phyloP scores from a whole-genome alignment of 495 filamentous ascomycete species.

The Daldinia caldariorum region DNA sequence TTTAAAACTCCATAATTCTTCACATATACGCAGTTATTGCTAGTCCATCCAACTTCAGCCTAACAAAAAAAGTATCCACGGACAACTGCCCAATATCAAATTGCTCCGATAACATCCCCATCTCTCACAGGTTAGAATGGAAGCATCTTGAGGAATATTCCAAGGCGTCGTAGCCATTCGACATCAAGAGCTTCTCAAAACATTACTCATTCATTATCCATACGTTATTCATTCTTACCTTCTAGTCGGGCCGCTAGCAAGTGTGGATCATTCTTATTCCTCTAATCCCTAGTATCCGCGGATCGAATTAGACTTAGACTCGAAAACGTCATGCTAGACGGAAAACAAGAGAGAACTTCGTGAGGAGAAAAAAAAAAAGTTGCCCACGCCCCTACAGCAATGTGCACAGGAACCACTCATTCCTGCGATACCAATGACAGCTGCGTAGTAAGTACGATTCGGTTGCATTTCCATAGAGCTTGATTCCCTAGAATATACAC shows the following conservation, averaged over 20 bases:
- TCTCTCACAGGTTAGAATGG: not conserved
- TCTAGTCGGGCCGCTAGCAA: not conserved
- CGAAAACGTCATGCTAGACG: slow-evolving; percentile 19
- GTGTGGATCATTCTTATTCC: not conserved
- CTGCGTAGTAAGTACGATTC: slow-evolving; percentile 9
- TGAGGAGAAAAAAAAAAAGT: no score
- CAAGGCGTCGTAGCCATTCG: not conserved
- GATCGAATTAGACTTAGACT: not conserved
- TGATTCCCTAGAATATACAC: not conserved
- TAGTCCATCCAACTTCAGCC: slow-evolving; percentile 2
- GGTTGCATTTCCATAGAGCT: slow-evolving; percentile 4
- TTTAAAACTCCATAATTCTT: not conserved
- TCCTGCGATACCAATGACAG: not conserved
- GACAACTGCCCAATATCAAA: slow-evolving; percentile 13
- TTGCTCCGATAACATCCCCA: not conserved
- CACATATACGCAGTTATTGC: not conserved
- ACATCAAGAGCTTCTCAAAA: not conserved
- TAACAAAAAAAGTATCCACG: not conserved
- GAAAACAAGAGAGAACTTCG: slow-evolving; percentile 15
- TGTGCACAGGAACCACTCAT: slow-evolving; percentile 11
- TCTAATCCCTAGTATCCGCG: not conserved
- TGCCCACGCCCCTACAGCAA: slow-evolving; percentile 29
- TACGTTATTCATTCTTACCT: not conserved
- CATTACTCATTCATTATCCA: not conserved
- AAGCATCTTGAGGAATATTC: not conserved